Conservation (phyloP, 495 filamentous ascomycete species). For the Cladorrhinum samala region DNA sequence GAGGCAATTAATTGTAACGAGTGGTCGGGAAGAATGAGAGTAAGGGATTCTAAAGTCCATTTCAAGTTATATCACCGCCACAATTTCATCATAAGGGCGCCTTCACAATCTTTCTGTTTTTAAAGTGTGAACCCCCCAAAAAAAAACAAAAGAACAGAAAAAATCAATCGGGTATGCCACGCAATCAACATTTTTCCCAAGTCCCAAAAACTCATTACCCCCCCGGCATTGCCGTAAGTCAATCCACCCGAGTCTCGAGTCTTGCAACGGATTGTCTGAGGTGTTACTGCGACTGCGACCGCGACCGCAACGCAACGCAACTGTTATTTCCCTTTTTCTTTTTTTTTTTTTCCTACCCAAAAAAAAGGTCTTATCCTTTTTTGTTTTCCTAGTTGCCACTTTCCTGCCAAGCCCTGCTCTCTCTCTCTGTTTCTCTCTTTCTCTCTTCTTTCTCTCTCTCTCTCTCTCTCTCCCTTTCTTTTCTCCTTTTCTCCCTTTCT, state of each 20-base stretch:
- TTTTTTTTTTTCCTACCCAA: not conserved
- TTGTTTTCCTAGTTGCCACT: not conserved
- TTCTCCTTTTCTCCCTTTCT: too few relatives aligned
- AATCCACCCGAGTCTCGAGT: not conserved
- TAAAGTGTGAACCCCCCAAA: too few relatives aligned
- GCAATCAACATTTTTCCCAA: too few relatives aligned
- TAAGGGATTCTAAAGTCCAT: too few relatives aligned
- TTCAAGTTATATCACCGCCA: too few relatives aligned
- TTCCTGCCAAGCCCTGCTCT: not conserved
- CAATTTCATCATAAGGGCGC: too few relatives aligned
- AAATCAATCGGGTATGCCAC: too few relatives aligned
- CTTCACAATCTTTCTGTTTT: too few relatives aligned
- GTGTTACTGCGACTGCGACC: not conserved
- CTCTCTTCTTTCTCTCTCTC: not conserved
- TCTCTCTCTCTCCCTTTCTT: not conserved
- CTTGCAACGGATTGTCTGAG: not conserved
- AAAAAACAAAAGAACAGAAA: too few relatives aligned
- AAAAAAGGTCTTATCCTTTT: not conserved
- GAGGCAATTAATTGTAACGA: too few relatives aligned
- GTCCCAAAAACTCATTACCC: too few relatives aligned
- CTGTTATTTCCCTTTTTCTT: not conserved
- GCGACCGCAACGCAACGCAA: not conserved
- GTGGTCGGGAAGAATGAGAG: too few relatives aligned
- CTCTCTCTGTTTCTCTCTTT: constrained; percentile 1
- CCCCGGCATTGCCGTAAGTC: constrained; percentile 1